phyloP scores from a whole-genome alignment of 2,329 filamentous ascomycete species.

The Microsporum ferrugineum region DNA sequence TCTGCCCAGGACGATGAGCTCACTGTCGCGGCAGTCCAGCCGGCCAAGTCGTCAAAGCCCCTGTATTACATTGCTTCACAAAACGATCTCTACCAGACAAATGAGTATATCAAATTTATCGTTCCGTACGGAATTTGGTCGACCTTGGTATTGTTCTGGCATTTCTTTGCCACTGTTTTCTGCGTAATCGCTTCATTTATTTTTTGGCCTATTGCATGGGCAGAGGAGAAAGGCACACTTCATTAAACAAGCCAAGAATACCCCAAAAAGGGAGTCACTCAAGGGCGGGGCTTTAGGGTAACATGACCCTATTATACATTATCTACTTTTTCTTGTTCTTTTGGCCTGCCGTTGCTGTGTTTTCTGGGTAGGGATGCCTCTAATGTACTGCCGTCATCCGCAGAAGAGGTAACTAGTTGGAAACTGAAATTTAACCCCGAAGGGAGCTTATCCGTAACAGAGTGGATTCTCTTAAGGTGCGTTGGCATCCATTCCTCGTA shows the following conservation, averaged over 20 bases:
- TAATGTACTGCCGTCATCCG: too few relatives aligned
- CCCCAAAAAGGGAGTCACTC: not conserved
- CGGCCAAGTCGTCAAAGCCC: slow-evolving; percentile 10
- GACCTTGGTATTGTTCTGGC: slow-evolving; percentile 49
- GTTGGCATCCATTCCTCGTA: too few relatives aligned
- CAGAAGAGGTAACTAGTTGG: too few relatives aligned
- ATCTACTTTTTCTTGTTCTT: too few relatives aligned
- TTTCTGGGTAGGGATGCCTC: too few relatives aligned
- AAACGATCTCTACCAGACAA: slow-evolving; percentile 70
- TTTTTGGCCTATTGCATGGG: slow-evolving; percentile 41
- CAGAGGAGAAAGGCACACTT: slow-evolving; percentile 32
- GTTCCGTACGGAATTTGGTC: slow-evolving; percentile 47
- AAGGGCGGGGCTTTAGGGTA: too few relatives aligned
- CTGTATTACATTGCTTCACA: slow-evolving; percentile 65
- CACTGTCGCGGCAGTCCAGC: not conserved
- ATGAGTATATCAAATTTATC: slow-evolving; percentile 64
- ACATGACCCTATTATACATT: too few relatives aligned
- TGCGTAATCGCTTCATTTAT: slow-evolving; percentile 50
- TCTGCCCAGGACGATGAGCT: not conserved
- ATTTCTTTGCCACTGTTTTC: slow-evolving; percentile 52
- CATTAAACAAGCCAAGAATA: not conserved
- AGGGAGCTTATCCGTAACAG: too few relatives aligned
- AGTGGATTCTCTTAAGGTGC: too few relatives aligned
- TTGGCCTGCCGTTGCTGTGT: too few relatives aligned
- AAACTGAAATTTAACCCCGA: too few relatives aligned